These are phyloP conservation scores for Phytophthora pini DNA, from an alignment of 352 stramenopile genomes.

Conservation along the genomic window DNA sequence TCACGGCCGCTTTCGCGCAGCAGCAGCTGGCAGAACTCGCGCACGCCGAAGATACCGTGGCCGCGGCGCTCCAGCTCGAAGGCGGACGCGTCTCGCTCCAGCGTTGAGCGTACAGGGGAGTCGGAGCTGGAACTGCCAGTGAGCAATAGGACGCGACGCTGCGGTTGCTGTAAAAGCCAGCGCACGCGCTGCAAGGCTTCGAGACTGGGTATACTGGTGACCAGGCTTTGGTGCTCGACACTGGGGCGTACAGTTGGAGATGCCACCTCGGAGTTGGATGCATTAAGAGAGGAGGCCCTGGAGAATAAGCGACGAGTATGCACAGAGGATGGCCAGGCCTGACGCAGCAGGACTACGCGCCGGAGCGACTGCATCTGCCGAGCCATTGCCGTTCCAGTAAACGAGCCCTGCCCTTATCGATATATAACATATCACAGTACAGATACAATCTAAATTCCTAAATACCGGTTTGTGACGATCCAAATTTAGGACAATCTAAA, in stretches of 20 bases:
- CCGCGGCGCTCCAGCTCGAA: constrained; percentile 76
- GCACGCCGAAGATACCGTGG: constrained; percentile 58
- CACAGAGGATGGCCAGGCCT: neutral
- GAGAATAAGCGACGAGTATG: constrained; percentile 19
- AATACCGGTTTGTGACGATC: too few species aligned
- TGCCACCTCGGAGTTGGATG: constrained; percentile 8
- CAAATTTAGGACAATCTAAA: too few species aligned
- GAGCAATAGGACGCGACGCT: constrained; percentile 49
- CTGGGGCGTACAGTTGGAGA: constrained; percentile 18
- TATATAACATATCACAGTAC: too few species aligned
- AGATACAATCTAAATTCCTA: too few species aligned
- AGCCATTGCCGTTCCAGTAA: constrained; percentile 17
- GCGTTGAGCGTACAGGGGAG: constrained; percentile 28
- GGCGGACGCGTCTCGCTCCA: constrained; percentile 47
- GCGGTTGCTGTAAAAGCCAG: constrained; percentile 37
- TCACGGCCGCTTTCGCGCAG: constrained; percentile 68
- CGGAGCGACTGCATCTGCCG: constrained; percentile 28
- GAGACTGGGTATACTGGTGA: constrained; percentile 32
- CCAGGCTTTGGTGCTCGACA: constrained; percentile 44
- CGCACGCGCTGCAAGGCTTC: constrained; percentile 41
- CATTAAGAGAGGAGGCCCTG: constrained; percentile 14
- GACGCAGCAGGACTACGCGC: constrained; percentile 12
- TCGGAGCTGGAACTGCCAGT: constrained; percentile 30
- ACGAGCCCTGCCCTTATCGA: too few species aligned
- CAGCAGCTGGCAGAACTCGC: constrained; percentile 73